Evolutionary conservation across 805 yeast genomes (phyloP), one percentile per base, ranked within the genome.

Genomic region (Suhomyces sp.): DNA sequence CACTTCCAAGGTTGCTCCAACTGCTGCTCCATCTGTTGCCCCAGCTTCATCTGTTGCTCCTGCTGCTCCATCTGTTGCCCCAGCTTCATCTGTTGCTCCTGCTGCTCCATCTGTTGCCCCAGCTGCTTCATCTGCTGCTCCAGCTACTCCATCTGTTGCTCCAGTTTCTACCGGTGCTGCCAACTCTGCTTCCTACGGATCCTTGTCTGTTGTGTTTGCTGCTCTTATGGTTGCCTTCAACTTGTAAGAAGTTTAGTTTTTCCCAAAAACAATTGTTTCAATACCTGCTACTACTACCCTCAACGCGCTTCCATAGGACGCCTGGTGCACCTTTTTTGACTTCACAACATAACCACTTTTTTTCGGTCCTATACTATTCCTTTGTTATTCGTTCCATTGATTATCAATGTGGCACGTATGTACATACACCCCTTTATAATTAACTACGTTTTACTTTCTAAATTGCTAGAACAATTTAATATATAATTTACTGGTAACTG

Each of bases 141-240:
- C 12, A 15, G 46, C 50, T 8, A n/a, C n/a, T n/a, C 55, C 57
- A 44, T 25, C 46, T n/a, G 52, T 50, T 46, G 50, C 48, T 39
- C 43, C 44, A 20, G 50, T 52, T 8, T 45, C 15, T 3, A 51
- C 49, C 41, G 52, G 53, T 39, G 59, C 47, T 45, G 50, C 29
- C 41, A 39, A 46, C 19, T 22, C 24, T n/a, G 47, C 46, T 24
- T 46, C 48, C 7, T 52, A 53, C 19, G 51, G 46, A 12, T 52
- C 56, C 22, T 25, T 50, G 15, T 53, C 53, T 29, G 56, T 53
- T 27, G 43, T 51, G 19, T 33, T 47, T 9, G 56, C 53, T 31
- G 57, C 51, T 46, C 39, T 40, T 27, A 31, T 51, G 29, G 41
- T 56, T 20, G 53, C 46, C 47, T 48, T 56, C 41, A 53, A 43